Conservation (phyloP, 2,329 filamentous ascomycete genomes). For the Calonectria hawksworthii region DNA sequence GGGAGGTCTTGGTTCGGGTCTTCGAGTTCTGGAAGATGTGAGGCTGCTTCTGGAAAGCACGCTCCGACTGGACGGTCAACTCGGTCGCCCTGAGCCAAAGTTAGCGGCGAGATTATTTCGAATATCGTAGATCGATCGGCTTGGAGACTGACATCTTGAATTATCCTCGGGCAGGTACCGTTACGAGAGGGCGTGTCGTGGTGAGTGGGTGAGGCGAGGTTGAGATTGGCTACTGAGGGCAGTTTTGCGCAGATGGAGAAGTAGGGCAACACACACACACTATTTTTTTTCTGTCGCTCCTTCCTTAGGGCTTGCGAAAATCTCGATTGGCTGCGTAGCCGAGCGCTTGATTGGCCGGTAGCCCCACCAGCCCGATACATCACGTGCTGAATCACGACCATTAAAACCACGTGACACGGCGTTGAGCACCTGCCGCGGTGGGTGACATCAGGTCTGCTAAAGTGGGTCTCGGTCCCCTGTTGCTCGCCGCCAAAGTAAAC, state of each 20-base stretch:
- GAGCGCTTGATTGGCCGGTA: slow-evolving; percentile 40
- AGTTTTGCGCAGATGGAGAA: slow-evolving; percentile 55
- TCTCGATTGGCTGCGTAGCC: slow-evolving; percentile 51
- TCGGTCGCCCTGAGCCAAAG: slow-evolving; percentile 88
- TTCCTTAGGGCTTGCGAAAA: slow-evolving; percentile 59
- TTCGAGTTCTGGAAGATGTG: slow-evolving; percentile 99
- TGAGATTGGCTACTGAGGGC: slow-evolving; percentile 47
- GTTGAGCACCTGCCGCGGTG: slow-evolving; percentile 15
- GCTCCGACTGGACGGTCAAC: slow-evolving; percentile 99
- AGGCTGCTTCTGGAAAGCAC: slow-evolving; percentile 99
- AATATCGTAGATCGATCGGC: slow-evolving; percentile 27
- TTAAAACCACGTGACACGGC: slow-evolving; percentile 36
- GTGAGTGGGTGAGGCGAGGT: slow-evolving; percentile 53
- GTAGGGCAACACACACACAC: slow-evolving; percentile 53
- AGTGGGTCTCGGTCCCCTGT: slow-evolving; percentile 42
- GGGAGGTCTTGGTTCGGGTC: slow-evolving; percentile 86
- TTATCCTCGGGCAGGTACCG: slow-evolving; percentile 57
- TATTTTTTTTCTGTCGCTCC: slow-evolving; percentile 51
- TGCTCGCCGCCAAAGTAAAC: slow-evolving; percentile 54
- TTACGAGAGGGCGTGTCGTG: slow-evolving; percentile 56
- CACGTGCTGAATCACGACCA: slow-evolving; percentile 46
- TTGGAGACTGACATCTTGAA: slow-evolving; percentile 59
- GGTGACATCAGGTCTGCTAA: slow-evolving; percentile 28
- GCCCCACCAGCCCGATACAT: background rate
- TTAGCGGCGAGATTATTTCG: slow-evolving; percentile 47